Evolutionary conservation across 225 moss, liverwort and hornwort species (phyloP).

Genomic region (Lunularia cruciata): DNA sequence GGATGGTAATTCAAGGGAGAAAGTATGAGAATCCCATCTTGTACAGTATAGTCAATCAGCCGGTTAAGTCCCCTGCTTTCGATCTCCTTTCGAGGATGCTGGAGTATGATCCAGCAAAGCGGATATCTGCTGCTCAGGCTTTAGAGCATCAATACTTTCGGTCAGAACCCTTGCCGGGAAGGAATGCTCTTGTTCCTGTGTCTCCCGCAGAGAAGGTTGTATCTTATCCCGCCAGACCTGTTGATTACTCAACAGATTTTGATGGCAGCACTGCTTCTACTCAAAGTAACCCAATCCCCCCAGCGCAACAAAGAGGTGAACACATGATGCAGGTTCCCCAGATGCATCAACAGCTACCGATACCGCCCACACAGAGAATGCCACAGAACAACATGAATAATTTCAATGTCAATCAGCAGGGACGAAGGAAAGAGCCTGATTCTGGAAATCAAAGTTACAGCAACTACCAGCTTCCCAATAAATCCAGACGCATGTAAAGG

Average conservation of each 20-base stretch:
- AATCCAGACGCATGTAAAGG: conserved; percentile 73
- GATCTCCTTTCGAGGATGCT: conserved; percentile 91
- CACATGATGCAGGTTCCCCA: conserved; percentile 54
- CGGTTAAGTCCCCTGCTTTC: conserved; percentile 72
- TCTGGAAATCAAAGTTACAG: conserved; percentile 63
- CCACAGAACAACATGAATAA: conserved; percentile 50
- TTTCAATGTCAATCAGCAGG: conserved; percentile 37
- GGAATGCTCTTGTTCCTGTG: conserved; percentile 85
- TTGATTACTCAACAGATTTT: conserved; percentile 91
- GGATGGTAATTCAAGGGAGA: conserved; percentile 71
- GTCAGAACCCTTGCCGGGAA: conserved; percentile 84
- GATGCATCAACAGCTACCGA: conserved; percentile 63
- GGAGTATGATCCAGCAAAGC: conserved; percentile 92
- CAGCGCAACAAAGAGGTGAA: conserved; percentile 35
- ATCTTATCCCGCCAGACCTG: conserved; percentile 79
- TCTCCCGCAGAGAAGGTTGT: conserved; percentile 76
- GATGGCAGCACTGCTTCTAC: conserved; percentile 77
- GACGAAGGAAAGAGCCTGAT: conserved; percentile 71
- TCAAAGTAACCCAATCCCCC: conserved; percentile 34
- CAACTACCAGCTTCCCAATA: conserved; percentile 80
- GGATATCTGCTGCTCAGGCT: conserved; percentile 94
- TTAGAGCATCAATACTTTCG: conserved; percentile 96
- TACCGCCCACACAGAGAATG: conserved; percentile 57
- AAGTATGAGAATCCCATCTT: conserved; percentile 92
- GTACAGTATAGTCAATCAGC: conserved; percentile 72